These are phyloP conservation scores for Penicillium soppii DNA, from an alignment of 495 filamentous ascomycete species.

Conservation along the genomic window DNA sequence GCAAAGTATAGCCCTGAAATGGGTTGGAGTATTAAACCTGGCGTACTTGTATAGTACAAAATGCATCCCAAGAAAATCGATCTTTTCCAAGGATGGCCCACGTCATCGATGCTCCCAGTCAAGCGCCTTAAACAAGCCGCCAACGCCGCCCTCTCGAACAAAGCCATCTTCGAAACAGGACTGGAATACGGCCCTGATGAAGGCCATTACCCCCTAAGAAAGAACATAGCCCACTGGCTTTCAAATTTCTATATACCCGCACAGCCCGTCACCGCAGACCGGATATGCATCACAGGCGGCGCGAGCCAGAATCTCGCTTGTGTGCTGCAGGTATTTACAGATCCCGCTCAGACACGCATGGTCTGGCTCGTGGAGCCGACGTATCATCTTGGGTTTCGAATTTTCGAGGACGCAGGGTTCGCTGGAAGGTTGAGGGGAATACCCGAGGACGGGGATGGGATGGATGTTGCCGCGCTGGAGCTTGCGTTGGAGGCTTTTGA, in stretches of 20 bases:
- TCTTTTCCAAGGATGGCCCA: slow-evolving; percentile 63
- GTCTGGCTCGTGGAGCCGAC: slow-evolving; percentile 68
- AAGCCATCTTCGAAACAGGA: slow-evolving; percentile 42
- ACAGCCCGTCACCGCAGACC: slow-evolving; percentile 27
- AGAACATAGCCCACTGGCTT: slow-evolving; percentile 62
- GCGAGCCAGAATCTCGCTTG: slow-evolving; percentile 63
- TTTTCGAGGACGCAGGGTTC: slow-evolving; percentile 67
- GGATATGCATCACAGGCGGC: slow-evolving; percentile 71
- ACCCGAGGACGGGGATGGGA: slow-evolving; percentile 63
- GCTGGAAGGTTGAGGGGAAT: slow-evolving; percentile 51
- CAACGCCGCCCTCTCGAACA: slow-evolving; percentile 50
- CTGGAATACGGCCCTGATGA: slow-evolving; percentile 71
- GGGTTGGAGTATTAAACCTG: too few relatives aligned
- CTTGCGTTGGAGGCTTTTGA: slow-evolving; percentile 39
- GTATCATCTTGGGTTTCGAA: slow-evolving; percentile 65
- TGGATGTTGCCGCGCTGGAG: slow-evolving; percentile 48
- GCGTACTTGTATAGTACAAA: too few relatives aligned
- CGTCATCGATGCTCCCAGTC: slow-evolving; percentile 58
- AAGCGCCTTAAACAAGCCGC: slow-evolving; percentile 52
- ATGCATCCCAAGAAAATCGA: slow-evolving; percentile 39
- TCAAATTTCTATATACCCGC: slow-evolving; percentile 47
- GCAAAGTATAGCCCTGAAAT: too few relatives aligned
- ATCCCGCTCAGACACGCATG: slow-evolving; percentile 59
- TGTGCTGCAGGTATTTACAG: slow-evolving; percentile 61
- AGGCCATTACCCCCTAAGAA: slow-evolving; percentile 60